Evolutionary conservation across 345 rosid species (phyloP).

Genomic region (Ailanthus altissimus): DNA sequence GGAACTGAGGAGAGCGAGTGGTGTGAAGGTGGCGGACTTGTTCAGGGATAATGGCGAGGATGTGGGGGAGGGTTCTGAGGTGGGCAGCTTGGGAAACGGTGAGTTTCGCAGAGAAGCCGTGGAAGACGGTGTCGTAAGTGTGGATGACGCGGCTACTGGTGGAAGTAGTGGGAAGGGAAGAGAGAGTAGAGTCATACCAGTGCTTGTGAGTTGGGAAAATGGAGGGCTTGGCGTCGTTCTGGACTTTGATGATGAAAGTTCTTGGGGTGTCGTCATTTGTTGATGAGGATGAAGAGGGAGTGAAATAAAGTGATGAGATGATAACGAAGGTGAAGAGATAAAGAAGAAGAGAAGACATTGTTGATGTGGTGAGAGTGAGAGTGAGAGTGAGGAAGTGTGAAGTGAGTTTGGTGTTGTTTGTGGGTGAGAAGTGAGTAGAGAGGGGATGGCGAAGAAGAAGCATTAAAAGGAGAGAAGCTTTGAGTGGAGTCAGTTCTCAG

Average conservation of each 20-base stretch:
- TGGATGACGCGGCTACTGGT: conserved; percentile 47
- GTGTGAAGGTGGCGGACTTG: conserved; percentile 72
- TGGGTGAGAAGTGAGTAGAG: not conserved
- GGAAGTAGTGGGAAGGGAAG: conserved; percentile 33
- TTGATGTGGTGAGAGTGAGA: not conserved
- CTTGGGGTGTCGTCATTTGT: not conserved
- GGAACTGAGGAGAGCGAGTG: conserved; percentile 91
- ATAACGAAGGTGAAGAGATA: not conserved
- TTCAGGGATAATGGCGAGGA: conserved; percentile 73
- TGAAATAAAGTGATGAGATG: not conserved
- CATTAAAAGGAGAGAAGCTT: not conserved
- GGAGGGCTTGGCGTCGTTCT: conserved; percentile 73
- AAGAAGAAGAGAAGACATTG: conserved; percentile 1
- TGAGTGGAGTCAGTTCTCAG: not conserved
- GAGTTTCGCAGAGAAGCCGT: conserved; percentile 83
- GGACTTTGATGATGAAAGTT: conserved; percentile 60
- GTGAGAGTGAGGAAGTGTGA: too few species aligned
- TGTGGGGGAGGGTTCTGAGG: conserved; percentile 49
- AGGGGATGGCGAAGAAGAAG: not conserved
- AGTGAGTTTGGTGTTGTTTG: too few species aligned
- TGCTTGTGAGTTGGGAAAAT: conserved; percentile 77
- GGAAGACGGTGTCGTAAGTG: conserved; percentile 87
- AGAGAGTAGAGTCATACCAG: conserved; percentile 75
- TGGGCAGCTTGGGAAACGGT: conserved; percentile 46
- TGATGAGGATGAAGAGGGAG: not conserved